Evolutionary conservation across 140 eudicot genomes (phyloP), one percentile per base, ranked within the genome.

Genomic region (Senecio squalidus): DNA sequence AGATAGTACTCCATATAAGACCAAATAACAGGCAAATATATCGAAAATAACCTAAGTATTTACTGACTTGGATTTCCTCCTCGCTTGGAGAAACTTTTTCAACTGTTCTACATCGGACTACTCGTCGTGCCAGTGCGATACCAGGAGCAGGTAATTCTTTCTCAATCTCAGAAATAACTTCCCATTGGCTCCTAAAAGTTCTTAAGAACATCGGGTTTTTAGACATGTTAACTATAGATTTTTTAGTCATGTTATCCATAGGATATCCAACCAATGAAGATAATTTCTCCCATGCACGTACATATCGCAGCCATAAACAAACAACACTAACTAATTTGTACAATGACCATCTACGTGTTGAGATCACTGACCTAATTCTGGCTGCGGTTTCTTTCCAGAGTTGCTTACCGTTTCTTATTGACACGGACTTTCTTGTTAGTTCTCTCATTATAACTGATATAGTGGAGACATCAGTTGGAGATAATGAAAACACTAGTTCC

Each of bases 311-410:
- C 89, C 96, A 81, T 29, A 74, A 62, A 46, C 75, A 74, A 49
- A 83, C 79, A 70, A 45, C 55, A 68, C 45, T 30, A 56, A 61
- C 75, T 66, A 82, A 64, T 53, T 71, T 79, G 58, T 67, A 36
- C 65, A 84, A 56, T 64, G 88, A 65, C 78, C 76, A 79, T 68
- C 60, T 74, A 60, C 67, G 81, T 44, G 76, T 65, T 30, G n/a
- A n/a, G n/a, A n/a, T n/a, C n/a, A n/a, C n/a, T n/a, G 76, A 77
- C 48, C 76, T 67, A 39, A 82, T 76, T 68, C 77, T 82, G 64
- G 55, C 66, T 62, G 87, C 82, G 16, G 82, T 89, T 81, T 77
- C 74, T 55, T 72, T 77, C 98, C 98, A 92, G 21, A 92, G 80
- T 39, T 81, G 89, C 74, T 64, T 81, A 64, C 96, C 98, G 55